A percentile compares a stretch with the other conserved stretches of the same genome.
phyloP scores from a whole-genome alignment of 169 alveolate genomes.

The Cryptosporidium ubiquitum region DNA sequence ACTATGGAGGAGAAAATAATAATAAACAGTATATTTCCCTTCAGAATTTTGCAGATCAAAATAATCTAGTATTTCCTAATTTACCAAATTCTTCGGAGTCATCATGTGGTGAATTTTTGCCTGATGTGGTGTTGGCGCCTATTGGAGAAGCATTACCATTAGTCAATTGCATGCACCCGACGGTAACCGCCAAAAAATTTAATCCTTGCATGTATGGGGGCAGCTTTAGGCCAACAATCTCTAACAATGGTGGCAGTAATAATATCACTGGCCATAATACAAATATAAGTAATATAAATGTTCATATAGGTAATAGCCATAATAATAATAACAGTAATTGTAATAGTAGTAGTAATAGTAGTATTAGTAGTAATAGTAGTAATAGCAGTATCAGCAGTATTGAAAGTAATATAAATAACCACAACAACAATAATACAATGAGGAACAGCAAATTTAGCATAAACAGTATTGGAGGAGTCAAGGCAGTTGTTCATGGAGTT shows the following conservation, averaged over 20 bases:
- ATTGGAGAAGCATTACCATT: background rate
- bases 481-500: background rate
- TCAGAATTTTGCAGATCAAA: background rate
- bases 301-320: background rate
- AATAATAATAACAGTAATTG: background rate
- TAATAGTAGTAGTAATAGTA: background rate
- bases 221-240: background rate
- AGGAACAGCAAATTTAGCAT: background rate
- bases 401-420: background rate
- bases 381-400: background rate
- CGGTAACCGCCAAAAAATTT: background rate
- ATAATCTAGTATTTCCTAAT: background rate
- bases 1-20: background rate
- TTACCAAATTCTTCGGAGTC: background rate
- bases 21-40: background rate
- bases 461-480: background rate
- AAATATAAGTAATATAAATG: background rate
- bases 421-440: background rate
- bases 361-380: background rate
- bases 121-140: conserved; percentile 12
- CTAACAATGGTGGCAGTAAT: background rate
- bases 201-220: background rate
- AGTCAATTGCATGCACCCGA: background rate
- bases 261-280: background rate
- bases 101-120: background rate